Percentiles rank a stretch among this genome's conserved stretches.
These are phyloP conservation scores for Aspergillus melleus DNA, from an alignment of 2,329 filamentous ascomycete species.

Conservation along the genomic window DNA sequence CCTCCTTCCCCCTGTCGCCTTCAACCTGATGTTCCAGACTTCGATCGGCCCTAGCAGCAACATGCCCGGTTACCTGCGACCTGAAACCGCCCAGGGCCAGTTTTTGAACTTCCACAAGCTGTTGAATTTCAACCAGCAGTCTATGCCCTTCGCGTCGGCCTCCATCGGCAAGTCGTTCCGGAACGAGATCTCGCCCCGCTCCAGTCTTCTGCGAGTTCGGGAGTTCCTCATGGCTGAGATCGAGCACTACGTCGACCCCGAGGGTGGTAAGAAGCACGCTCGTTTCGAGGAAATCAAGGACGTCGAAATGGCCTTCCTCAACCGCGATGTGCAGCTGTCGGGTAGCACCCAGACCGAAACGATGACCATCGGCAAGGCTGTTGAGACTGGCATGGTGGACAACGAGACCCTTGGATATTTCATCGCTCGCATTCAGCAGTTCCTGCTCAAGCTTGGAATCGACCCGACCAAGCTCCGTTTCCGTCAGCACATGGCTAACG, in stretches of 20 bases:
- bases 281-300: conserved; percentile 85
- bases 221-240: conserved; percentile 99
- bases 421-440: conserved; percentile 87
- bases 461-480: conserved; percentile 89
- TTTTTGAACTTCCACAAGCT: conserved; percentile 97
- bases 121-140: conserved; percentile 90
- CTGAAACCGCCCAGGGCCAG: conserved; percentile 96
- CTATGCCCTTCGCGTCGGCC: conserved; percentile 96
- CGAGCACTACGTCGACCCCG: conserved; percentile 95
- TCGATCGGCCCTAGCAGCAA: conserved; percentile 91
- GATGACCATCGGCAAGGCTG: conserved; percentile 81
- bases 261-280: conserved; percentile 89
- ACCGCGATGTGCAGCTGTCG: conserved; percentile 79
- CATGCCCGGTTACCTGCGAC: conserved; percentile 78
- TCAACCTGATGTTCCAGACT: conserved; percentile 99
- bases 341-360: conserved; percentile 76
- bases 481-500: conserved; percentile 92
- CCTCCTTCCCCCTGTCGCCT: conserved; percentile 78
- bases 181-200: conserved; percentile 93
- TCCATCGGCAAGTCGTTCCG: conserved; percentile 97
- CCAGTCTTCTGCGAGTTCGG: conserved; percentile 87
- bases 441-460: conserved; percentile 83
- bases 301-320: conserved; percentile 78
- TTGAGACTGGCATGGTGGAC: conserved; percentile 78
- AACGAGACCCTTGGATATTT: conserved; percentile 99